These are phyloP conservation scores for Coemansia sp. DNA, from an alignment of 192 early-diverging fungal genomes.

Conservation along the genomic window DNA sequence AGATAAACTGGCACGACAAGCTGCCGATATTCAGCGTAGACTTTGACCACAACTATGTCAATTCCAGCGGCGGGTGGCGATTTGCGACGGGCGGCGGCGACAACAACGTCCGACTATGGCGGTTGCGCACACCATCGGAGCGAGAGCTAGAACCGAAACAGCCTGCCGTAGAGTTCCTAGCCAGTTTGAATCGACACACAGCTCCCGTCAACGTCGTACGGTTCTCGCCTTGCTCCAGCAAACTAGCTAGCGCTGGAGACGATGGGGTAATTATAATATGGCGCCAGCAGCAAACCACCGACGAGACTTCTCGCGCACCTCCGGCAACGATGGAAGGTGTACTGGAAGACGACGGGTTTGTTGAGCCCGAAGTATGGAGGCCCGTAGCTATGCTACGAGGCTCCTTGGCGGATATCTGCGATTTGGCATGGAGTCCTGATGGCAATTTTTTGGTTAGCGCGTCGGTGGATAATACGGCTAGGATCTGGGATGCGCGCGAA, in stretches of 20 bases:
- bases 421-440: conserved; percentile 92
- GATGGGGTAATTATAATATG: conserved; percentile 89
- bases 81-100: conserved; percentile 93
- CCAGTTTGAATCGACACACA: conserved; percentile 81
- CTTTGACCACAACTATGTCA: conserved; percentile 67
- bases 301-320: conserved; percentile 11
- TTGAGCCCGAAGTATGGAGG: conserved; percentile 75
- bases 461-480: conserved; percentile 83
- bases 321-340: not conserved
- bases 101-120: conserved; percentile 78
- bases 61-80: conserved; percentile 54
- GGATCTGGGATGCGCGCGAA: conserved; percentile 80
- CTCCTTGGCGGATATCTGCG: conserved; percentile 81
- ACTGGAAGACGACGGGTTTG: conserved; percentile 24
- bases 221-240: conserved; percentile 73
- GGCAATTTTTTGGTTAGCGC: conserved; percentile 79
- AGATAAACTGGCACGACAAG: conserved; percentile 95
- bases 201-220: conserved; percentile 92
- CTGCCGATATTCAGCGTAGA: conserved; percentile 89
- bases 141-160: conserved; percentile 23
- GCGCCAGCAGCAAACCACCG: conserved; percentile 44
- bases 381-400: conserved; percentile 72
- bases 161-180: conserved; percentile 73
- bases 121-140: conserved; percentile 19
- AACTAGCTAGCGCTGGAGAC: conserved; percentile 89